Evolutionary conservation across 2,329 filamentous ascomycete species (phyloP).

Genomic region (Xylaria multiplex): DNA sequence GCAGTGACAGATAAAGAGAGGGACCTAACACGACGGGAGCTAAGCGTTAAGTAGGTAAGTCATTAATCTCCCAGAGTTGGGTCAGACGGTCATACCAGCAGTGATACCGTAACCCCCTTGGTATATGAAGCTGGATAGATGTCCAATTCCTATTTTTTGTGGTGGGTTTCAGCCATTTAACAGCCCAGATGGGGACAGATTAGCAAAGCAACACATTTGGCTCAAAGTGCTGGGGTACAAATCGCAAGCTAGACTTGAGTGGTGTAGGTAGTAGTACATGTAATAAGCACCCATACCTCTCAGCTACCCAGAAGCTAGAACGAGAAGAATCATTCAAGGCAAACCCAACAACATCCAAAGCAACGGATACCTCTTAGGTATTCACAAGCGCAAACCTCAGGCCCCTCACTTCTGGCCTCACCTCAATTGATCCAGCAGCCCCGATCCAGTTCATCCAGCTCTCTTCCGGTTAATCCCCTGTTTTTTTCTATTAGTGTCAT

Average conservation of each 20-base stretch:
- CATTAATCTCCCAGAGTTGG: constrained; percentile 10
- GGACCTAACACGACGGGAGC: constrained; percentile 1
- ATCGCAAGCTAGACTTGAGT: constrained; percentile 18
- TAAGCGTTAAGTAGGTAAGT: background rate
- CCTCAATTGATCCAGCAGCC: background rate
- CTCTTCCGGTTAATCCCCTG: background rate
- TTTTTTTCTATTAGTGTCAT: constrained; percentile 1
- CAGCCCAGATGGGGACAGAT: constrained; percentile 25
- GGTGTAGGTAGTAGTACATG: constrained; percentile 7
- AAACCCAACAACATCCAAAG: constrained; percentile 22
- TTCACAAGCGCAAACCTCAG: background rate
- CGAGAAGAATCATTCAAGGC: background rate
- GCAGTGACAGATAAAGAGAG: background rate
- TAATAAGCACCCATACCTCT: too few species aligned
- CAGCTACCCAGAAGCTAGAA: too few species aligned
- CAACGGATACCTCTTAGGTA: background rate
- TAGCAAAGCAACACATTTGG: constrained; percentile 19
- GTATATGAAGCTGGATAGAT: constrained; percentile 20
- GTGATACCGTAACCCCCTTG: background rate
- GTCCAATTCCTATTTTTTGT: constrained; percentile 11
- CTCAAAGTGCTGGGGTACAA: constrained; percentile 1
- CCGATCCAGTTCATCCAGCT: background rate
- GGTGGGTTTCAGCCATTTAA: constrained; percentile 29
- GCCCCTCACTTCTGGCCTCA: background rate
- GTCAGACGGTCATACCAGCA: background rate